Evolutionary conservation across 305 asterid species (phyloP).

Genomic region (Plantago coronopus): DNA sequence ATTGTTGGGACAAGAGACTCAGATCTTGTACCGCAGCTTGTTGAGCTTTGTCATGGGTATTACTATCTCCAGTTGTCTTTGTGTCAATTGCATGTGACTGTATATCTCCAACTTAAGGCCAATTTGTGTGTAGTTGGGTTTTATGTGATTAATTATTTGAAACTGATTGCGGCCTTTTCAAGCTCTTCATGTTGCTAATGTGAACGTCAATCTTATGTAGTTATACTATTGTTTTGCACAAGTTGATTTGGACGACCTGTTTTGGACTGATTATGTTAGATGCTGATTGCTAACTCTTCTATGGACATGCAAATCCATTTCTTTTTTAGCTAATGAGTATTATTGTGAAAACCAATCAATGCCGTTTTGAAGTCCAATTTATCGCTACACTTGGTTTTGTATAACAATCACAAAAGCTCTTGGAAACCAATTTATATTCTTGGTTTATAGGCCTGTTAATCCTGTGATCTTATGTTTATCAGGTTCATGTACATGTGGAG

Average conservation of each 20-base stretch:
- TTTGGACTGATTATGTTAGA: not conserved
- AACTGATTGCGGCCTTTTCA: too few species aligned
- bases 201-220: too few species aligned
- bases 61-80: constrained; percentile 12
- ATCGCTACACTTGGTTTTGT: not conserved
- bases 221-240: too few species aligned
- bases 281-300: not conserved
- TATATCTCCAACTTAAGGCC: not conserved
- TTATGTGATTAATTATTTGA: too few species aligned
- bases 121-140: not conserved
- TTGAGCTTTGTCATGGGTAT: constrained; percentile 97
- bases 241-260: too few species aligned
- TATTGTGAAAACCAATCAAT: not conserved
- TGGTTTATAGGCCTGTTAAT: not conserved
- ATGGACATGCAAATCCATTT: not conserved
- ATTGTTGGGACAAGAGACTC: constrained; percentile 72
- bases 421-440: not conserved
- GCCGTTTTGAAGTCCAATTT: not conserved
- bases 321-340: too few species aligned
- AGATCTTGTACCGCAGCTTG: constrained; percentile 97
- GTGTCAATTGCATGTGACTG: not conserved
- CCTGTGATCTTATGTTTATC: constrained; percentile 21
- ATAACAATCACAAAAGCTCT: too few species aligned
- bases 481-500: constrained; percentile 99
- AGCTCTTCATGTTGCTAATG: too few species aligned